Conservation (phyloP, 2,329 filamentous ascomycete genomes). For the Lomentospora prolificans region DNA sequence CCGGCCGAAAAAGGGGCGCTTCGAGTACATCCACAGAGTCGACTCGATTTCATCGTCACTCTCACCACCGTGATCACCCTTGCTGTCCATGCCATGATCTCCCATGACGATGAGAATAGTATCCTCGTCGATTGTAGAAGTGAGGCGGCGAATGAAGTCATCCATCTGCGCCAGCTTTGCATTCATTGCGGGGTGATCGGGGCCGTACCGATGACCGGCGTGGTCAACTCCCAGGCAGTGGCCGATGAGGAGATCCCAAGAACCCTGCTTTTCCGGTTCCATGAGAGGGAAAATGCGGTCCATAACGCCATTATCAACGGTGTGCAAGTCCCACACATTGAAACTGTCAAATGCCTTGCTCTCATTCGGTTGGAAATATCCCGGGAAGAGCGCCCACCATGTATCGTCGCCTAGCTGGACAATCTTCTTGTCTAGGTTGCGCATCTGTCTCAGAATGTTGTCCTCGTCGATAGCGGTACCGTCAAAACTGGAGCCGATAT, state of each 20-base stretch:
- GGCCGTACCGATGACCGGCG: constrained; percentile 91
- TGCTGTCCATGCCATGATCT: constrained; percentile 97
- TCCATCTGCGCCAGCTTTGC: constrained; percentile 92
- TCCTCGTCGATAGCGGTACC: constrained; percentile 95
- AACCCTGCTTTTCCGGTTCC: constrained; percentile 47
- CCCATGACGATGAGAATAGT: constrained; percentile 93
- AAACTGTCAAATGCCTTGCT: constrained; percentile 91
- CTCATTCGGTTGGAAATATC: constrained; percentile 80
- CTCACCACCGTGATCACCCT: constrained; percentile 97
- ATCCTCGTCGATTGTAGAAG: constrained; percentile 64
- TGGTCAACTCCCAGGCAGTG: constrained; percentile 95
- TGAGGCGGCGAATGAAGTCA: constrained; percentile 60
- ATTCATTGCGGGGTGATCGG: constrained; percentile 84
- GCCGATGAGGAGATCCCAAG: constrained; percentile 92
- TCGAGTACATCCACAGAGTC: constrained; percentile 97
- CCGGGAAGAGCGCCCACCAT: constrained; percentile 87
- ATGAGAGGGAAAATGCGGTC: constrained; percentile 84
- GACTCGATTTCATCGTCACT: constrained; percentile 93
- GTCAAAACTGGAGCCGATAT: constrained; percentile 89
- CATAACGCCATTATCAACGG: constrained; percentile 88
- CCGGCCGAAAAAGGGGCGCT: constrained; percentile 73
- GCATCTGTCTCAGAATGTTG: constrained; percentile 58
- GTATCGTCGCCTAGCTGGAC: constrained; percentile 97
- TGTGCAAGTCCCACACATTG: constrained; percentile 96
- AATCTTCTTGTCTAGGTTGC: constrained; percentile 58